Evolutionary conservation across 2,329 filamentous ascomycete genomes (phyloP).

Genomic region (Ceratocystis cacaofunesta): DNA sequence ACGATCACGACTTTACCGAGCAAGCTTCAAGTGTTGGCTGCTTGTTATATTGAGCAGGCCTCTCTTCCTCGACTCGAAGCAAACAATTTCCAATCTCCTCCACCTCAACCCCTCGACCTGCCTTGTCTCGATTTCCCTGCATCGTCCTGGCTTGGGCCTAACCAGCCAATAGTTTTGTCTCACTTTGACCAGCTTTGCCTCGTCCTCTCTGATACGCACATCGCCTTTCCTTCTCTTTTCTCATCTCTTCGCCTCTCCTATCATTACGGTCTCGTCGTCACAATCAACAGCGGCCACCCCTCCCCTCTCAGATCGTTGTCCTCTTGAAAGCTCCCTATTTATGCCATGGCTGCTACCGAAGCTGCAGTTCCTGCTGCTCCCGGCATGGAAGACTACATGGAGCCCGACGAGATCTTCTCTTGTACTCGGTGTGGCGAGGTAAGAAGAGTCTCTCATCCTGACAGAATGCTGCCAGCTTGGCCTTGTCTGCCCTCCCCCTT

Average conservation of each 20-base stretch:
- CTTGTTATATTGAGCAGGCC: too few species aligned
- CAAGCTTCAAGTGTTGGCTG: too few species aligned
- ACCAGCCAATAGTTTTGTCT: not conserved
- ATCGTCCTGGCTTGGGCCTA: not conserved
- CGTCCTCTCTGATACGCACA: not conserved
- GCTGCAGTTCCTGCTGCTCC: constrained; percentile 24
- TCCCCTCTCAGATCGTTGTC: too few species aligned
- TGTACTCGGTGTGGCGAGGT: constrained; percentile 93
- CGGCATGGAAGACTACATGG: constrained; percentile 45
- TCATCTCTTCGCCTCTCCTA: not conserved
- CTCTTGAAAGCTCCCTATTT: not conserved
- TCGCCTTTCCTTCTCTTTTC: not conserved
- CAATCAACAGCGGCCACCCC: not conserved
- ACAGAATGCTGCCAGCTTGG: not conserved
- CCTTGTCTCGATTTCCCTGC: not conserved
- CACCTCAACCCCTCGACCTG: too few species aligned
- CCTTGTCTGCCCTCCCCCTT: not conserved
- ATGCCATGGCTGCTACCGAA: not conserved
- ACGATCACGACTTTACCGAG: too few species aligned
- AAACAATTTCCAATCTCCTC: not conserved
- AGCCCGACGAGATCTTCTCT: constrained; percentile 67
- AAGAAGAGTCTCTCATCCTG: constrained; percentile 23
- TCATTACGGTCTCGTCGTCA: too few species aligned
- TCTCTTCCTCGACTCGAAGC: not conserved
- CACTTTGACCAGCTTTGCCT: not conserved